Percentiles rank a stretch among this genome's conserved stretches.
Conservation (phyloP, 2,329 filamentous ascomycete species). For the Eurotiales sp. region DNA sequence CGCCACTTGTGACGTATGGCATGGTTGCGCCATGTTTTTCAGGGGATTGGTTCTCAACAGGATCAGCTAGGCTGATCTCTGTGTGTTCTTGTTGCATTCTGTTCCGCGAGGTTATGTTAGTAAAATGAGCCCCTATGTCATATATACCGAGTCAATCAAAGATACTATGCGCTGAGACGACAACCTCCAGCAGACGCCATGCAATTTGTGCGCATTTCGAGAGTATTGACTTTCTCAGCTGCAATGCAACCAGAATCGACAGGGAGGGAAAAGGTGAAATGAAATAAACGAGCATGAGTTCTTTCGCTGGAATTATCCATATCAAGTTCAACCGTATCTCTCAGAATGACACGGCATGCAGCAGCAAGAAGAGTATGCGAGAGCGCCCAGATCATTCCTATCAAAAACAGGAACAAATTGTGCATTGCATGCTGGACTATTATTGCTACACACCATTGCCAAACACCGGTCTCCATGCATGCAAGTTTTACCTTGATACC, state of each 20-base stretch:
- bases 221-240: conserved; percentile 17
- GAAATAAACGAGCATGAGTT: conserved; percentile 35
- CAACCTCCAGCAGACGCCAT: not conserved
- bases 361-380: not conserved
- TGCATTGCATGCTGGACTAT: not conserved
- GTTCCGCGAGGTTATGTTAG: not conserved
- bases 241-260: not conserved
- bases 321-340: conserved; percentile 46
- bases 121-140: not conserved
- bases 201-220: not conserved
- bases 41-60: conserved; percentile 19
- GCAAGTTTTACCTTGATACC: conserved; percentile 33
- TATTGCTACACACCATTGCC: conserved; percentile 17
- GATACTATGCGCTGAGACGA: not conserved
- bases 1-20: conserved; percentile 9
- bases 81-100: conserved; percentile 32
- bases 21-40: conserved; percentile 17
- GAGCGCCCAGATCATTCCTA: too few relatives aligned
- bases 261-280: conserved; percentile 2
- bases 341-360: conserved; percentile 32
- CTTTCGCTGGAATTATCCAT: conserved; percentile 46
- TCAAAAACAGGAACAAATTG: too few relatives aligned
- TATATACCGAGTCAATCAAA: not conserved
- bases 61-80: conserved; percentile 26
- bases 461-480: conserved; percentile 43